Evolutionary conservation across 345 rosid species (phyloP), one percentile per base, ranked within the genome.

Genomic region (Crucihimalaya himalaica): DNA sequence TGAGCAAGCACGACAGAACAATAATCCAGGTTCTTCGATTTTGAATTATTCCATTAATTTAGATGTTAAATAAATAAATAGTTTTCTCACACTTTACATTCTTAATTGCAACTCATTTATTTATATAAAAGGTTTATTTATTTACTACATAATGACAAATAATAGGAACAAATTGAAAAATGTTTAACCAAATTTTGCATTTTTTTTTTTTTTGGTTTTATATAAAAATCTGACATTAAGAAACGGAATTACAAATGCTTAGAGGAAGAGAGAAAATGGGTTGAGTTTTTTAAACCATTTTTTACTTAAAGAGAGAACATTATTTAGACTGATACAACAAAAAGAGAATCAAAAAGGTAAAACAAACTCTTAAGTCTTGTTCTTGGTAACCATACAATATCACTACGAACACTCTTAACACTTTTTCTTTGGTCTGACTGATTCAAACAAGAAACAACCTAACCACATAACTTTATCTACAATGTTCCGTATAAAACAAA

Each of bases 371-470:
- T 0, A 69, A 76, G 64, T 61, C 51, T 43, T 61, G 51, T 75
- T 42, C 27, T 50, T 21, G 73, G 69, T 62, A 59, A 53, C 37
- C 58, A 68, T 39, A 76, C 58, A 75, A 54, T 12, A 32, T 50
- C 60, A 60, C 68, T 52, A 60, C 18, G 4, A 61, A 68, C 65
- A 69, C 63, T 40, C 79, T 31, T 31, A 76, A 53, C 57, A 42
- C n/a, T 14, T 13, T 13, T 21, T 45, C n/a, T 50, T 18, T 2
- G 29, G 50, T 55, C 51, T 28, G 34, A 62, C 39, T 59, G 37
- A 56, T 31, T 31, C 68, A 63, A 79, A 64, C 71, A 66, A 42
- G 71, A 74, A 63, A 21, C 74, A 55, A 61, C 66, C 78, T 66
- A 57, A 47, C 48, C 67, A 67, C 61, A 74, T 67, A 32, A 40